phyloP scores from a whole-genome alignment of 2,329 filamentous ascomycete genomes.

The Phyllosticta paracitricarpa region DNA sequence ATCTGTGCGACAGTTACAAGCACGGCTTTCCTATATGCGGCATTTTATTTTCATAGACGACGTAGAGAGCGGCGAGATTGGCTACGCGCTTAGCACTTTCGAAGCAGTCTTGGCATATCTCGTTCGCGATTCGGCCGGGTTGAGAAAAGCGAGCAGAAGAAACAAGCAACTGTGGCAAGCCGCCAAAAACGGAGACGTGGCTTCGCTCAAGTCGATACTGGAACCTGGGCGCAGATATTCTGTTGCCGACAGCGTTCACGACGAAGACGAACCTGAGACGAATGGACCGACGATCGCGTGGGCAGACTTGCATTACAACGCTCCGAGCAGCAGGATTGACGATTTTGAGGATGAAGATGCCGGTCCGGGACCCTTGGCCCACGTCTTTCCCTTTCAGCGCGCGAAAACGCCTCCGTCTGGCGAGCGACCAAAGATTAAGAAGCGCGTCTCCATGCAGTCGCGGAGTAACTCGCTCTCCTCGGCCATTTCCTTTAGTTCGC shows the following conservation, averaged over 20 bases:
- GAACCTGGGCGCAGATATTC: conserved; percentile 47
- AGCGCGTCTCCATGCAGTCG: conserved; percentile 74
- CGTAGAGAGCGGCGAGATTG: conserved; percentile 90
- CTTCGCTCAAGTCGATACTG: conserved; percentile 67
- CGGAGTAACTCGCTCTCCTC: conserved; percentile 82
- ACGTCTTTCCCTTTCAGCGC: conserved; percentile 86
- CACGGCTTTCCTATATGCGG: conserved; percentile 85
- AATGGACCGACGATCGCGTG: conserved; percentile 4
- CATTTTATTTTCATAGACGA: conserved; percentile 98
- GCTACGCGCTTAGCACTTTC: conserved; percentile 90
- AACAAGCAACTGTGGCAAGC: conserved; percentile 88
- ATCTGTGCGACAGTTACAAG: conserved; percentile 77
- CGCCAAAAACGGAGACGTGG: conserved; percentile 63
- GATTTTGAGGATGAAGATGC: background rate
- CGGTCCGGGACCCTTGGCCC: conserved; percentile 47
- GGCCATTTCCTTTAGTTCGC: conserved; percentile 70
- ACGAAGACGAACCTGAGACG: conserved; percentile 30
- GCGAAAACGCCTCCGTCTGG: conserved; percentile 40
- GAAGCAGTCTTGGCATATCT: conserved; percentile 90
- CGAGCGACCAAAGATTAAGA: conserved; percentile 53
- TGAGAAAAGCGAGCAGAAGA: conserved; percentile 74
- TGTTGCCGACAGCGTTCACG: conserved; percentile 36
- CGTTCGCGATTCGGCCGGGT: conserved; percentile 65
- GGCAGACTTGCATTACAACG: conserved; percentile 5
- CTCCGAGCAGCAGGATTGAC: background rate